These are phyloP conservation scores for Leccinum griseonigrum DNA, from an alignment of 1,284 basidiomycete species.

Conservation along the genomic window DNA sequence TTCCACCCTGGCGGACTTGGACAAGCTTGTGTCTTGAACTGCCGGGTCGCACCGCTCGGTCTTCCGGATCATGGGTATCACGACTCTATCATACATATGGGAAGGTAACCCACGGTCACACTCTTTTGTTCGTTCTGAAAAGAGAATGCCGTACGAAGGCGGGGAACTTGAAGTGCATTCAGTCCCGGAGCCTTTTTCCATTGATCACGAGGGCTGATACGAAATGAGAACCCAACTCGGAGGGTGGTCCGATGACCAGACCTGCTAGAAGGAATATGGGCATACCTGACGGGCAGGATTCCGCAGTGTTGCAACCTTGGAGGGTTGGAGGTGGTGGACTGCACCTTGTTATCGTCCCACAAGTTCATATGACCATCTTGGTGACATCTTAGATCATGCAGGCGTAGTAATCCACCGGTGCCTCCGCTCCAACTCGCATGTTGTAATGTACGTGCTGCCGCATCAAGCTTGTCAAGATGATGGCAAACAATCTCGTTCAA, in stretches of 20 bases:
- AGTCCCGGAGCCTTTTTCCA: neutral
- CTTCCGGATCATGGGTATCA: neutral
- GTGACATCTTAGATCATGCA: neutral
- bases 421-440: neutral
- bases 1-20: too few relatives aligned
- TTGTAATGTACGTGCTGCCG: neutral
- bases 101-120: neutral
- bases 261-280: neutral
- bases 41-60: neutral
- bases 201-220: neutral
- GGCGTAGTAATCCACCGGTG: neutral
- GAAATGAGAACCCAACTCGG: neutral
- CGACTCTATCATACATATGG: neutral
- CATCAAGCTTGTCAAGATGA: neutral
- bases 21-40: too few relatives aligned
- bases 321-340: neutral
- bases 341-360: neutral
- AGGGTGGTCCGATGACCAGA: slow-evolving; percentile 1
- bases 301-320: neutral
- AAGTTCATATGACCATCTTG: neutral
- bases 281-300: neutral
- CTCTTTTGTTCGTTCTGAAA: neutral
- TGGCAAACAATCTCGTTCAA: neutral
- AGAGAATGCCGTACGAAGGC: neutral
- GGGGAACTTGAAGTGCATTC: neutral